Evolutionary conservation across 2,329 filamentous ascomycete genomes (phyloP).

Genomic region (Colletotrichum tropicale): DNA sequence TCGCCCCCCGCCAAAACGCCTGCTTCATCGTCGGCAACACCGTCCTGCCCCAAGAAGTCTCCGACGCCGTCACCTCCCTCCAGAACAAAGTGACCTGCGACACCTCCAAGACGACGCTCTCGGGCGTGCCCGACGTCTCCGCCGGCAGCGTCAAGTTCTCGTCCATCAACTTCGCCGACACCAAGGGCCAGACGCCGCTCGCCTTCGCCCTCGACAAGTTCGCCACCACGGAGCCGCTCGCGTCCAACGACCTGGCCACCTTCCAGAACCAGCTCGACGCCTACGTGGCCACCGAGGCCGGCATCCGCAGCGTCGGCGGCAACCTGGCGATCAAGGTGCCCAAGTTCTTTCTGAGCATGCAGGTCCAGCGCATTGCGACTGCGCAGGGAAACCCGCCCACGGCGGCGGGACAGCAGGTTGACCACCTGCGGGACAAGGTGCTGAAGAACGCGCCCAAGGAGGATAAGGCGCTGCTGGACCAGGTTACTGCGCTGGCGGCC

Average conservation of each 20-base stretch:
- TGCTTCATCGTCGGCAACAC: slow-evolving; percentile 61
- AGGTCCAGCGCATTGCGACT: slow-evolving; percentile 62
- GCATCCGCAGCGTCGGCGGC: slow-evolving; percentile 57
- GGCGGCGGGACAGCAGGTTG: slow-evolving; percentile 56
- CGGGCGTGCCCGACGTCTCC: slow-evolving; percentile 60
- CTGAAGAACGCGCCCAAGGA: slow-evolving; percentile 58
- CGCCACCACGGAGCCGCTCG: slow-evolving; percentile 53
- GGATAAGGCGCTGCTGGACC: slow-evolving; percentile 50
- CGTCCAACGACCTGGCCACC: slow-evolving; percentile 49
- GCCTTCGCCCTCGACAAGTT: slow-evolving; percentile 59
- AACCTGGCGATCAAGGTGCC: slow-evolving; percentile 63
- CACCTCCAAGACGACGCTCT: slow-evolving; percentile 49
- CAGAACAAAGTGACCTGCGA: slow-evolving; percentile 54
- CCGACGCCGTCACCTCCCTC: slow-evolving; percentile 45
- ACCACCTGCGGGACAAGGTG: slow-evolving; percentile 63
- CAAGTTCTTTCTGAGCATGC: slow-evolving; percentile 67
- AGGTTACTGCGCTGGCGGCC: slow-evolving; percentile 47
- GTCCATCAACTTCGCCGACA: slow-evolving; percentile 59
- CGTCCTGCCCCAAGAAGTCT: slow-evolving; percentile 55
- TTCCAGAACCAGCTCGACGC: slow-evolving; percentile 60
- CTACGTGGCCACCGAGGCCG: slow-evolving; percentile 65
- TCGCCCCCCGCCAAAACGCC: slow-evolving; percentile 36
- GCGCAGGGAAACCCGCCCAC: slow-evolving; percentile 60
- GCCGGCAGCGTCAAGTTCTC: slow-evolving; percentile 56
- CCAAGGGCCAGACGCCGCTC: slow-evolving; percentile 47